Evolutionary conservation across 1,139 yeast species (phyloP).

Genomic region (Nadsonia commutata): DNA sequence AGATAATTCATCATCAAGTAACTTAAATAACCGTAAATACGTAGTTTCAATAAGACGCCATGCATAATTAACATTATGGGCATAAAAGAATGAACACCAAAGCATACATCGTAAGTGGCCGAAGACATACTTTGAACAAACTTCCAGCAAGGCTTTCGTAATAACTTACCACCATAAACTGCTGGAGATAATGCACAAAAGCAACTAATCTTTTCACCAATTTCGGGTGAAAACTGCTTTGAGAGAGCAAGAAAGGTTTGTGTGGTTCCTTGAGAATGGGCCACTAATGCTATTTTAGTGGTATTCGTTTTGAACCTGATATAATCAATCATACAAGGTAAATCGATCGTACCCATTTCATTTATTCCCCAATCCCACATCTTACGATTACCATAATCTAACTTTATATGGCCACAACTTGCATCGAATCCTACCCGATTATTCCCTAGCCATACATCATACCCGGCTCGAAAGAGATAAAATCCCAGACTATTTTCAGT

Average conservation of each 20-base stretch:
- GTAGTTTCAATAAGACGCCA: constrained; percentile 27
- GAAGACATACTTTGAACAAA: constrained; percentile 16
- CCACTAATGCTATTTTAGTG: constrained; percentile 44
- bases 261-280: constrained; percentile 91
- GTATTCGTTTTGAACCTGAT: constrained; percentile 33
- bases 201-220: constrained; percentile 37
- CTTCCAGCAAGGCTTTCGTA: constrained; percentile 40
- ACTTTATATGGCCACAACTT: constrained; percentile 29
- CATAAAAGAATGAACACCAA: constrained; percentile 30
- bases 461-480: constrained; percentile 45
- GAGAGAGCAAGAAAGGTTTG: constrained; percentile 54
- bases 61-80: constrained; percentile 24
- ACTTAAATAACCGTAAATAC: constrained; percentile 45
- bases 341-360: constrained; percentile 65
- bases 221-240: constrained; percentile 31
- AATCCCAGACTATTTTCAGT: constrained; percentile 68
- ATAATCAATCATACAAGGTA: constrained; percentile 55
- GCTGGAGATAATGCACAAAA: constrained; percentile 85
- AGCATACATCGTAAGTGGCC: constrained; percentile 26
- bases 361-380: constrained; percentile 68
- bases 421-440: constrained; percentile 78
- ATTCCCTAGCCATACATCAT: constrained; percentile 90
- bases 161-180: constrained; percentile 63
- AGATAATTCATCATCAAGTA: constrained; percentile 71
- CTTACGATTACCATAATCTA: constrained; percentile 33